phyloP scores from a whole-genome alignment of 2,329 filamentous ascomycete species.

The Cadophora sp. region DNA sequence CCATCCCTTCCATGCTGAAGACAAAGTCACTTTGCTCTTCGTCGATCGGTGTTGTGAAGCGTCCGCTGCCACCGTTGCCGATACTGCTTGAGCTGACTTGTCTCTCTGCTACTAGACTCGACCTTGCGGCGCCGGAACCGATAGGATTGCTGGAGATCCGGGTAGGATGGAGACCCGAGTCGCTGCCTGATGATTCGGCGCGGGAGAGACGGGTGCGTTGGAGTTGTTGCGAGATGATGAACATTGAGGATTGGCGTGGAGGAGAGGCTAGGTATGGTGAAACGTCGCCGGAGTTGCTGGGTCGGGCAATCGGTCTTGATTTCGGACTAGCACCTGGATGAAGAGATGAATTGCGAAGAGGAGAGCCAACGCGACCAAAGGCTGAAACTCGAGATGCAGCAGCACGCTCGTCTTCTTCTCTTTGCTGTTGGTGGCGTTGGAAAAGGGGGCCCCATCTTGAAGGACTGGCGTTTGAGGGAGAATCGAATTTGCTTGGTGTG shows the following conservation, averaged over 20 bases:
- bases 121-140: constrained; percentile 43
- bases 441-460: constrained; percentile 68
- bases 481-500: constrained; percentile 61
- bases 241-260: constrained; percentile 54
- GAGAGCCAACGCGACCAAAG: constrained; percentile 71
- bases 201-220: constrained; percentile 59
- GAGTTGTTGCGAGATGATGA: constrained; percentile 64
- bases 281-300: constrained; percentile 39
- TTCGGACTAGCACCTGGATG: constrained; percentile 56
- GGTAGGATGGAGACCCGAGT: constrained; percentile 55
- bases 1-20: constrained; percentile 72
- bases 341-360: constrained; percentile 67
- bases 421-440: constrained; percentile 62
- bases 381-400: constrained; percentile 60
- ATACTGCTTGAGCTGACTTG: constrained; percentile 65
- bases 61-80: constrained; percentile 52
- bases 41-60: constrained; percentile 71
- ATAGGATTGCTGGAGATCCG: constrained; percentile 50
- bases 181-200: constrained; percentile 51
- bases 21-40: constrained; percentile 70
- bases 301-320: constrained; percentile 50
- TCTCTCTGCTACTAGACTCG: constrained; percentile 57
- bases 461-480: constrained; percentile 62
- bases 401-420: constrained; percentile 58
- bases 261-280: constrained; percentile 44